A percentile compares a stretch with the other conserved stretches of the same genome.
phyloP scores from a whole-genome alignment of 352 stramenopile species.

The Peronospora destructor region DNA sequence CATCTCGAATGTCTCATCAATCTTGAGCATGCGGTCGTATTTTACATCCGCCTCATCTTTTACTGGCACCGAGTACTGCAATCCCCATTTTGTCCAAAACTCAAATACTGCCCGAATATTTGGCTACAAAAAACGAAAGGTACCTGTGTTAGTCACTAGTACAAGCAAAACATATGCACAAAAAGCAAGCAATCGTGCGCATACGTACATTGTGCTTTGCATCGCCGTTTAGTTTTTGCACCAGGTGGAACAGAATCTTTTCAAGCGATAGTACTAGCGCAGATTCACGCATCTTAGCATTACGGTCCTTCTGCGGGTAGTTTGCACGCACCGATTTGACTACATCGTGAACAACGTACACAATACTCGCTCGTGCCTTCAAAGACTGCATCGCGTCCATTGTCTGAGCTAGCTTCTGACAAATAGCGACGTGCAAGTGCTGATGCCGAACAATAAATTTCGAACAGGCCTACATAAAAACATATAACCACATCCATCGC shows the following conservation, averaged over 20 bases:
- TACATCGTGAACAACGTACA: slow-evolving; percentile 82
- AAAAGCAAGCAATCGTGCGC: not conserved
- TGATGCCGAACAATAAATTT: slow-evolving; percentile 82
- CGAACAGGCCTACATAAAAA: slow-evolving; percentile 53
- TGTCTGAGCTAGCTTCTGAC: slow-evolving; percentile 51
- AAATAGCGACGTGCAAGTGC: slow-evolving; percentile 61
- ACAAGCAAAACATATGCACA: not conserved
- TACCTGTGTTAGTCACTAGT: not conserved
- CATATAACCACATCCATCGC: not conserved
- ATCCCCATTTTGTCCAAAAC: slow-evolving; percentile 78
- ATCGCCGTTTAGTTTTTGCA: slow-evolving; percentile 57
- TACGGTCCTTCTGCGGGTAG: slow-evolving; percentile 64
- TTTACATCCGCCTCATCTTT: slow-evolving; percentile 27
- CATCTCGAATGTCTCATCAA: slow-evolving; percentile 61
- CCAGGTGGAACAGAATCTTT: slow-evolving; percentile 52
- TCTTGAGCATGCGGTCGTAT: slow-evolving; percentile 40
- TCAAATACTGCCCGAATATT: slow-evolving; percentile 73
- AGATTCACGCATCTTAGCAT: slow-evolving; percentile 69
- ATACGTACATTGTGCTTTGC: slow-evolving; percentile 57
- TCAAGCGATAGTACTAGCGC: slow-evolving; percentile 56
- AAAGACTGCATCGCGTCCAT: slow-evolving; percentile 57
- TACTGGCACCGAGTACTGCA: slow-evolving; percentile 50
- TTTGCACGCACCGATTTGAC: slow-evolving; percentile 67
- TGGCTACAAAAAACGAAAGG: slow-evolving; percentile 24
- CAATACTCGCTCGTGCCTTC: slow-evolving; percentile 69